Conservation (phyloP, 148 eudicot genomes). For the Agrostemma githago region DNA sequence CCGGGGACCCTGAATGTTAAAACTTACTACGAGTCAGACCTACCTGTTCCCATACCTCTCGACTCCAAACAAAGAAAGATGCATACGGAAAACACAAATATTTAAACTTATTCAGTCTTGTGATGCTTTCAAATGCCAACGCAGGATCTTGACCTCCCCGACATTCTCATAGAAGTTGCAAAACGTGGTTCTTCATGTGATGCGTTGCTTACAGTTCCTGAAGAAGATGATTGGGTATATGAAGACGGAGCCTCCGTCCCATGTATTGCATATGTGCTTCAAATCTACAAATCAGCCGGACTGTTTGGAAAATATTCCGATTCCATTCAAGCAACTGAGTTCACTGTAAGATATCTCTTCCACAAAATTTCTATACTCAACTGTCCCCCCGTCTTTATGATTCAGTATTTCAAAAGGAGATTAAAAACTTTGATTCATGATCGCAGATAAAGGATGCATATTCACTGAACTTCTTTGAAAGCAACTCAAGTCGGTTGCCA, state of each 20-base stretch:
- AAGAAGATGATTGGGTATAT: conserved; percentile 89
- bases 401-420: not conserved
- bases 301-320: conserved; percentile 55
- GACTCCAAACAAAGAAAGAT: not conserved
- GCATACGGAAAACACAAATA: not conserved
- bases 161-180: conserved; percentile 81
- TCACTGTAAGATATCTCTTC: conserved; percentile 55
- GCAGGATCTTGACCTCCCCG: conserved; percentile 76
- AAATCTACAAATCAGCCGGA: conserved; percentile 86
- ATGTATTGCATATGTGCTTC: conserved; percentile 81
- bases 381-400: not conserved
- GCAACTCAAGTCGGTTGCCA: conserved; percentile 74
- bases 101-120: not conserved
- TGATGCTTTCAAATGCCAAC: conserved; percentile 14
- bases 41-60: not conserved
- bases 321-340: conserved; percentile 87
- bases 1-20: too few relatives aligned
- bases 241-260: conserved; percentile 83
- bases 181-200: conserved; percentile 81
- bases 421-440: not conserved
- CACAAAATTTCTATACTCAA: not conserved
- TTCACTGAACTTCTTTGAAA: conserved; percentile 71
- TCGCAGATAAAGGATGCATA: conserved; percentile 97
- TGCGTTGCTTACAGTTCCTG: conserved; percentile 68
- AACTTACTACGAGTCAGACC: too few relatives aligned